Conservation (phyloP, 345 rosid genomes). For the Brassica incana region DNA sequence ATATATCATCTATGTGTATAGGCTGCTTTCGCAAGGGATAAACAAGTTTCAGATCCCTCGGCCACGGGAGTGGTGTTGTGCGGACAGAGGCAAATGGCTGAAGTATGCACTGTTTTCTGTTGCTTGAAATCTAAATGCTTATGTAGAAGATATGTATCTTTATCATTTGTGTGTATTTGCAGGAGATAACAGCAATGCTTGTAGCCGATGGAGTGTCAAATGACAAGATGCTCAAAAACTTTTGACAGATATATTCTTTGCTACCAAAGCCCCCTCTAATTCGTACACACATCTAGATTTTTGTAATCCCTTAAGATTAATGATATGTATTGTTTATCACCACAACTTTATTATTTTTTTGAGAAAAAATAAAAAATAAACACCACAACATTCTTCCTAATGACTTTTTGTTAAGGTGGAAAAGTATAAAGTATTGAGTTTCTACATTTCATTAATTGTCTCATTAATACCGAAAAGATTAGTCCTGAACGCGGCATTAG, state of each 20-base stretch:
- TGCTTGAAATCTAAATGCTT: conserved; percentile 1
- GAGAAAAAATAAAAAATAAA: not conserved
- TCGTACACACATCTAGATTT: conserved; percentile 19
- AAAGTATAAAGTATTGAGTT: not conserved
- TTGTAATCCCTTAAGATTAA: conserved; percentile 28
- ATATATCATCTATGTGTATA: conserved; percentile 36
- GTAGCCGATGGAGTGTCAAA: conserved; percentile 69
- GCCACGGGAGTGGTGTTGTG: conserved; percentile 81
- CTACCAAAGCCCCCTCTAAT: conserved; percentile 24
- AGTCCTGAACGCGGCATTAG: not conserved
- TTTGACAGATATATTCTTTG: conserved; percentile 49
- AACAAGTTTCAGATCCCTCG: conserved; percentile 49
- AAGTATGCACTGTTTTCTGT: conserved; percentile 50
- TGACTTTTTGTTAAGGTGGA: not conserved
- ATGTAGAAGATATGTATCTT: conserved; percentile 6
- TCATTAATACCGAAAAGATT: not conserved
- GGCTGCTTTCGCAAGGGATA: conserved; percentile 86
- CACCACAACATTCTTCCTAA: not conserved
- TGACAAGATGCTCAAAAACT: conserved; percentile 81
- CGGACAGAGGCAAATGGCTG: conserved; percentile 94
- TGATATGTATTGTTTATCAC: conserved; percentile 25
- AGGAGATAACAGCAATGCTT: conserved; percentile 83
- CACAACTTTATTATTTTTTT: not conserved
- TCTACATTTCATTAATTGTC: not conserved
- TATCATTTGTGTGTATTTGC: conserved; percentile 35